Evolutionary conservation across 345 rosid species (phyloP).

Genomic region (Eucalyptus sp.): DNA sequence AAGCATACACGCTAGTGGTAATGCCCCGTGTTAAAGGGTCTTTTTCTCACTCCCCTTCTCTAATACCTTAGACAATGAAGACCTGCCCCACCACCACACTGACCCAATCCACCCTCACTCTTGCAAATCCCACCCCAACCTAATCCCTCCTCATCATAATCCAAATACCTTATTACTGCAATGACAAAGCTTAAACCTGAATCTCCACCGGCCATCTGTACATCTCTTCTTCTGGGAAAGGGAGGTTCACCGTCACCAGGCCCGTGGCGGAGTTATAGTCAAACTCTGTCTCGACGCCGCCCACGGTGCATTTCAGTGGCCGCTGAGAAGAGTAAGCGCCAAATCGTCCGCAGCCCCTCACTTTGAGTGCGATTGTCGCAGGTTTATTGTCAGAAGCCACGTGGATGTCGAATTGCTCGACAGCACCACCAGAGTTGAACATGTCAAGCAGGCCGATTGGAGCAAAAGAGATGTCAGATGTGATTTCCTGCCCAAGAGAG

Average conservation of each 20-base stretch:
- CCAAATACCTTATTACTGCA: neutral
- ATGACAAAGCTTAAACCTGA: conserved; percentile 16
- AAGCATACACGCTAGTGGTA: neutral
- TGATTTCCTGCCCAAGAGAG: conserved; percentile 39
- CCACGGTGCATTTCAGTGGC: conserved; percentile 58
- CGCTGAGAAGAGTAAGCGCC: conserved; percentile 47
- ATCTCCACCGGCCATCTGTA: conserved; percentile 77
- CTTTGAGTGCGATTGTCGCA: conserved; percentile 38
- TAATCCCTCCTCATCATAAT: neutral
- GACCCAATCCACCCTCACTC: neutral
- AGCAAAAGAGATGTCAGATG: conserved; percentile 55
- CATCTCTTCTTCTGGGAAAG: conserved; percentile 61
- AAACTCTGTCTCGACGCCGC: conserved; percentile 34
- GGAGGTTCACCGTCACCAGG: conserved; percentile 45
- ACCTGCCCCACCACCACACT: neutral
- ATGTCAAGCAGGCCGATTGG: conserved; percentile 81
- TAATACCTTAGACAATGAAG: neutral
- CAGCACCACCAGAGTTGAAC: conserved; percentile 82
- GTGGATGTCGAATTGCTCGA: conserved; percentile 41
- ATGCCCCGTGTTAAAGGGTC: neutral
- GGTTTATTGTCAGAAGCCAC: conserved; percentile 15
- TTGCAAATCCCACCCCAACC: neutral
- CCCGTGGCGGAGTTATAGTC: conserved; percentile 41
- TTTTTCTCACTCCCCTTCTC: neutral
- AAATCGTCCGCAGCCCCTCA: conserved; percentile 34